phyloP scores from a whole-genome alignment of 306 rosid species.

The Carpinus viminea region DNA sequence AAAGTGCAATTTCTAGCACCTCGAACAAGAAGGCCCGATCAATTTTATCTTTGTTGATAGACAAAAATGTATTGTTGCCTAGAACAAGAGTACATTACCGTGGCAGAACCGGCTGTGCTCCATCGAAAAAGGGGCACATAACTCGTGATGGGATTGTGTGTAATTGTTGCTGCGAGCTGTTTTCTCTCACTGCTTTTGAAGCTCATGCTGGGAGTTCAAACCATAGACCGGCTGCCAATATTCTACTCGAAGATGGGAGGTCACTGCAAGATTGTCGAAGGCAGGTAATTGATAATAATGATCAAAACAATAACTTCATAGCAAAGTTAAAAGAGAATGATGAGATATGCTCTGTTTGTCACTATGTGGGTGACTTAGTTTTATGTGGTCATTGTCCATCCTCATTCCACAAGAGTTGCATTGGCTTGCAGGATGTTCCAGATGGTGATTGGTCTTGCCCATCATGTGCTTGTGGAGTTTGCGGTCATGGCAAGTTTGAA shows the following conservation, averaged over 20 bases:
- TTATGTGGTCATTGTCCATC: slow-evolving; percentile 66
- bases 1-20: not conserved
- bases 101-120: slow-evolving; percentile 5
- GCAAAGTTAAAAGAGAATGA: slow-evolving; percentile 20
- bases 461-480: slow-evolving; percentile 54
- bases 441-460: slow-evolving; percentile 73
- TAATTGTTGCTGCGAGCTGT: slow-evolving; percentile 49
- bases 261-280: slow-evolving; percentile 48
- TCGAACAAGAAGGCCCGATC: slow-evolving; percentile 19
- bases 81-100: slow-evolving; percentile 33
- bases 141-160: slow-evolving; percentile 48
- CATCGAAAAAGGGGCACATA: slow-evolving; percentile 38
- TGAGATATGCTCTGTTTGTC: slow-evolving; percentile 48
- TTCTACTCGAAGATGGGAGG: slow-evolving; percentile 61
- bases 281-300: not conserved
- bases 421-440: slow-evolving; percentile 40
- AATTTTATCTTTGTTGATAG: slow-evolving; percentile 39
- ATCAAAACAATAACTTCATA: not conserved
- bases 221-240: slow-evolving; percentile 58
- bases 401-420: slow-evolving; percentile 45
- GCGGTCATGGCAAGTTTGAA: slow-evolving; percentile 26
- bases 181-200: slow-evolving; percentile 50
- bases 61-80: slow-evolving; percentile 20
- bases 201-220: slow-evolving; percentile 56
- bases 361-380: slow-evolving; percentile 52